Base-by-base conservation (phyloP, 2,329 filamentous ascomycete species). In the Amylocarpus encephaloides region DNA sequence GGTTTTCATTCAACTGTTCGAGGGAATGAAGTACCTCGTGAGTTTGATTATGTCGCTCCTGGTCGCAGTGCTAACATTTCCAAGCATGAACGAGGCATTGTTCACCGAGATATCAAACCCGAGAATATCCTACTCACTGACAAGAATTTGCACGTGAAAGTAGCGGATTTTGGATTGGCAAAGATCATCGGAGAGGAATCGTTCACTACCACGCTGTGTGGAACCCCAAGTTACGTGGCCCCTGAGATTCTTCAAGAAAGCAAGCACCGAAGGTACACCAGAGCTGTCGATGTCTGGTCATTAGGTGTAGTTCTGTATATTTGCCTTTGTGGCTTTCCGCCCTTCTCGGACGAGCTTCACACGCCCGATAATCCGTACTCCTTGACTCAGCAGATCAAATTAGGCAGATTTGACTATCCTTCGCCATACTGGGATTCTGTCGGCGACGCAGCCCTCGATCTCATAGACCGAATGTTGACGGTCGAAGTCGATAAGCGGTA, bases 171-270 rank as follows among this genome's bases (percentile, higher is more conserved):
- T 69, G 93, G 93, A 41, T 77, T 98, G 34, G 92, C 93, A 38
- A 98, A 98, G 71, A 97, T 98, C 58, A 95, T 98, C 58, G 94
- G 94, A 55, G 93, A 98, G 67, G 90, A 96, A 66, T 96, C 92
- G 0, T 98, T 98, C 66, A 97, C 93, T 1, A 96, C 91, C 0
- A 97, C 93, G 0, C 73, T 98, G 56, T 93, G 93, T 66, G 93
- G 93, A 56, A 98, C 93, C n/a, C 93, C 92, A 5, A 93, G 87
- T 68, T 95, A 98, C 66, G 92, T 97, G 53, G 93, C 94, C 1
- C 93, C 93, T 1, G 93, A 98, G 67, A 95, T 98, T 50, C 74
- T 98, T 4, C 86, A 90, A 63, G 86, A 91, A 55, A 82, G 80
- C 15, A 85, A 82, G 62, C 80, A 89, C 54, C 83, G 93, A 58